These are phyloP conservation scores for Salix udensis DNA, from an alignment of 345 rosid genomes.

Conservation along the genomic window DNA sequence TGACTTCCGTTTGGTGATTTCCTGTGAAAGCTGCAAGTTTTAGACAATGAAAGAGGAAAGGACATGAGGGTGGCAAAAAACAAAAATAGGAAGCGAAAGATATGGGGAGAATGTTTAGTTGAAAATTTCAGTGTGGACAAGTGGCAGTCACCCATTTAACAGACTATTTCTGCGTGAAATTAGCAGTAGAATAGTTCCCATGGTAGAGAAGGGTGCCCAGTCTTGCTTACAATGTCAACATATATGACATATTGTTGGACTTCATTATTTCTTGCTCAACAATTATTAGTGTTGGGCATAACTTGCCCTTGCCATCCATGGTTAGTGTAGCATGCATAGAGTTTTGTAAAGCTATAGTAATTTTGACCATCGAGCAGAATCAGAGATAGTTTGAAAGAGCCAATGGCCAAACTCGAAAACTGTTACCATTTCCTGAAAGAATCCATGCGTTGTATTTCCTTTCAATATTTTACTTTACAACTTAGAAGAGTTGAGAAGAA, in stretches of 20 bases:
- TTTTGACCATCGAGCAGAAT: not conserved
- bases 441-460: not conserved
- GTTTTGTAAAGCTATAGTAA: not conserved
- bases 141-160: not conserved
- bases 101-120: not conserved
- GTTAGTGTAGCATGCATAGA: too few relatives aligned
- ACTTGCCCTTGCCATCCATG: too few relatives aligned
- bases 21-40: too few relatives aligned
- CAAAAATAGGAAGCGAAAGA: not conserved
- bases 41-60: not conserved
- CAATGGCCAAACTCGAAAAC: not conserved
- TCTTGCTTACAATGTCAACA: too few relatives aligned
- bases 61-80: not conserved
- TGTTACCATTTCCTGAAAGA: not conserved
- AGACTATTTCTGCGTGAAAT: not conserved
- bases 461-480: conserved; percentile 5
- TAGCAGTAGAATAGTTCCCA: not conserved
- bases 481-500: not conserved
- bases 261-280: too few relatives aligned
- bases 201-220: too few relatives aligned
- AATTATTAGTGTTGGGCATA: too few relatives aligned
- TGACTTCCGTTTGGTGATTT: not conserved
- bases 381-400: not conserved
- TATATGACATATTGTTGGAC: too few relatives aligned
- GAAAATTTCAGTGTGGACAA: not conserved